These are phyloP conservation scores for Fraxinus excelsior DNA, from an alignment of 257 asterid species.

Conservation along the genomic window DNA sequence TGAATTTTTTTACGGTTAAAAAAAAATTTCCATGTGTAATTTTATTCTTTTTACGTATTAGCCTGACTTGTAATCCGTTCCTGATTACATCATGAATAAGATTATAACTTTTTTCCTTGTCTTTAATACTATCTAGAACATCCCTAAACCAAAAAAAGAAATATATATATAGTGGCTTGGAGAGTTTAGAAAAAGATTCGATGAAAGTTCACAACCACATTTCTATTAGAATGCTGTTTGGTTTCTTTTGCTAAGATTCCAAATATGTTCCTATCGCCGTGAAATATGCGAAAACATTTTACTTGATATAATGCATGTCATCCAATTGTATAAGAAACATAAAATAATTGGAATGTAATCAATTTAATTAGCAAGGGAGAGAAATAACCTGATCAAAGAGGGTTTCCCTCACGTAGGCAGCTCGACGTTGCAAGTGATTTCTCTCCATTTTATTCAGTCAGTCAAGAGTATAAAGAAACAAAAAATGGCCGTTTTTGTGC, in stretches of 20 bases:
- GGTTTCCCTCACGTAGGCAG: slow-evolving; percentile 49
- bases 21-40: too few relatives aligned
- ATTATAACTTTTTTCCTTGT: not conserved
- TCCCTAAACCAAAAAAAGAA: not conserved
- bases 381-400: slow-evolving; percentile 62
- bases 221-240: not conserved
- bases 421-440: slow-evolving; percentile 47
- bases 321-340: not conserved
- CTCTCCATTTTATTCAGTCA: slow-evolving; percentile 36
- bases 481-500: not conserved
- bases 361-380: not conserved
- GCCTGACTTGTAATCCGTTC: too few relatives aligned
- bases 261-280: not conserved
- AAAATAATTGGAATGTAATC: not conserved
- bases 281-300: not conserved
- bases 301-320: not conserved
- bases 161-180: not conserved
- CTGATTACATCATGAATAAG: not conserved
- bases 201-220: not conserved
- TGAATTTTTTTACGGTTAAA: too few relatives aligned
- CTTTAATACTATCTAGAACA: not conserved
- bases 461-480: not conserved
- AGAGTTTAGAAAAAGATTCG: not conserved
- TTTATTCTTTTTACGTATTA: too few relatives aligned
- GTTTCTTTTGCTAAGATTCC: not conserved